phyloP scores from a whole-genome alignment of 1,284 basidiomycete genomes.

The Rhodotorula glutinis region DNA sequence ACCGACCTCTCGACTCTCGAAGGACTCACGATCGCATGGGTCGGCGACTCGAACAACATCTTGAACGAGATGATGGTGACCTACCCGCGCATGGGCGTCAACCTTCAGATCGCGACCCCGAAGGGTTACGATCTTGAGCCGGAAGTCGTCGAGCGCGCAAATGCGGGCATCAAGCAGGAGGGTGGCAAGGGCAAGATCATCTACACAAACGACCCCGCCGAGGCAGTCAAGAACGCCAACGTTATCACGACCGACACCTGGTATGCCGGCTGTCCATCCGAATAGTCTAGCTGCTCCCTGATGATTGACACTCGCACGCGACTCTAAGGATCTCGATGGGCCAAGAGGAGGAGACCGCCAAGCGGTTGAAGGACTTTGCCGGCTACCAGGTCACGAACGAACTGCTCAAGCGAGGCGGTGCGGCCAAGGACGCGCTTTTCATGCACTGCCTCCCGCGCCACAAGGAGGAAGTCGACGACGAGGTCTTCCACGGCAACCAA shows the following conservation, averaged over 20 bases:
- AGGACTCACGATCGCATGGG: constrained; percentile 77
- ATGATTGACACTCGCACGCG: neutral
- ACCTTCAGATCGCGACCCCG: constrained; percentile 78
- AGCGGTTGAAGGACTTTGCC: constrained; percentile 78
- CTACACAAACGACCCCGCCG: constrained; percentile 74
- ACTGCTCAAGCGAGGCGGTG: constrained; percentile 48
- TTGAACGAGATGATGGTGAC: constrained; percentile 96
- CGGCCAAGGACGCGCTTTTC: constrained; percentile 61
- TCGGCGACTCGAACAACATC: constrained; percentile 95
- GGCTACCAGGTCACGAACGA: constrained; percentile 92
- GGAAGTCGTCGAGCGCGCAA: constrained; percentile 73
- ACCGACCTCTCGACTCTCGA: constrained; percentile 46
- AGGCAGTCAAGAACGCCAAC: constrained; percentile 85
- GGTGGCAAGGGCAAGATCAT: constrained; percentile 56
- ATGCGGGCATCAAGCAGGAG: constrained; percentile 44
- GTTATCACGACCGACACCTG: constrained; percentile 95
- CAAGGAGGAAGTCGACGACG: constrained; percentile 87
- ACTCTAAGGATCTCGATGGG: constrained; percentile 89
- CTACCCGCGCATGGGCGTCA: constrained; percentile 85
- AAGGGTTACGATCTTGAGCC: constrained; percentile 72
- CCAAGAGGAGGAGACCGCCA: constrained; percentile 89
- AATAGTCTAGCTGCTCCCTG: too few species aligned
- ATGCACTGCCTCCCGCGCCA: constrained; percentile 95
- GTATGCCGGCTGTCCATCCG: constrained; percentile 54
- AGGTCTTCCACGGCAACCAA: constrained; percentile 60